A percentile compares a stretch with the other conserved stretches of the same genome.
Evolutionary conservation across 2,329 filamentous ascomycete species (phyloP).

Genomic region (Diaporthe citri): DNA sequence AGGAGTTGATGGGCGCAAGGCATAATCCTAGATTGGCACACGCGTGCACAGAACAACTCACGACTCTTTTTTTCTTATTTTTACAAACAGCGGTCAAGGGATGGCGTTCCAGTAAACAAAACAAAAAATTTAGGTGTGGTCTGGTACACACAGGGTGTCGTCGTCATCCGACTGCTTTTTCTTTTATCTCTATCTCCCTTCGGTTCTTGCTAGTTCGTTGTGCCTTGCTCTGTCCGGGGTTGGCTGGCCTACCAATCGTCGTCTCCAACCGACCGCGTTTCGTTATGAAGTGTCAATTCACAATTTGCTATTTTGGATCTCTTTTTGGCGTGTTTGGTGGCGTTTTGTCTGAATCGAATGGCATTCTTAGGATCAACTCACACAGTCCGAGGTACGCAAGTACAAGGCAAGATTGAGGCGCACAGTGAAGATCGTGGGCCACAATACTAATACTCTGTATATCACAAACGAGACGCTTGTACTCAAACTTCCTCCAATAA

Average conservation of each 20-base stretch:
- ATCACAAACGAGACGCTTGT: slow-evolving; percentile 3
- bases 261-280: not conserved
- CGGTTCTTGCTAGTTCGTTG: not conserved
- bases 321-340: not conserved
- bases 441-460: not conserved
- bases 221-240: slow-evolving; percentile 4
- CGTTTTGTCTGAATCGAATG: not conserved
- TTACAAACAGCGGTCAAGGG: slow-evolving; percentile 19
- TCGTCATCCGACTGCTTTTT: slow-evolving; percentile 21
- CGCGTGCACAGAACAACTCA: slow-evolving; percentile 1
- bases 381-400: not conserved
- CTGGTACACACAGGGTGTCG: slow-evolving; percentile 4
- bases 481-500: slow-evolving; percentile 8
- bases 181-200: not conserved
- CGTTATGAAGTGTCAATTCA: not conserved
- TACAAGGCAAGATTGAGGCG: slow-evolving; percentile 1
- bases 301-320: not conserved
- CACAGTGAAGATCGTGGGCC: slow-evolving; percentile 9
- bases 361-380: not conserved
- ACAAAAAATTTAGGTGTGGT: slow-evolving; percentile 10
- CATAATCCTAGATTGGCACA: slow-evolving; percentile 12
- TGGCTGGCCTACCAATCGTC: not conserved
- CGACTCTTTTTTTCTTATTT: not conserved
- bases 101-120: slow-evolving; percentile 33
- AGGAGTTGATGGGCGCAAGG: slow-evolving; percentile 12